Evolutionary conservation across 768 basidiomycete species (phyloP).

Genomic region (Suillus brevipes): DNA sequence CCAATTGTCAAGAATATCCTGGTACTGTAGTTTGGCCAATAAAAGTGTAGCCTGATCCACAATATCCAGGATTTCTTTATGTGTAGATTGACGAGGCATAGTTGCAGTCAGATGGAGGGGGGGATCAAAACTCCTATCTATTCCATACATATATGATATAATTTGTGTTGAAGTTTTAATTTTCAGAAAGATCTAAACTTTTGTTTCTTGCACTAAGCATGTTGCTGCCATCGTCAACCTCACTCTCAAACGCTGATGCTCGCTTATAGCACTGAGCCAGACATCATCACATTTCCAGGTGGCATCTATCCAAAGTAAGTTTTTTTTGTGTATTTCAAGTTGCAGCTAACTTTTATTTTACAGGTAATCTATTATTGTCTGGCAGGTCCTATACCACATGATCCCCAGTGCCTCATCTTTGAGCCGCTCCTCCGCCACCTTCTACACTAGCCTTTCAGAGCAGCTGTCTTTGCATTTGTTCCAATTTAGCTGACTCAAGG

Average conservation of each 20-base stretch:
- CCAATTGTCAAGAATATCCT: no score
- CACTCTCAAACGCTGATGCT: not conserved
- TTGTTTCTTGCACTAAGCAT: not conserved
- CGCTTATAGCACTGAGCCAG: not conserved
- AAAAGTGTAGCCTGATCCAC: no score
- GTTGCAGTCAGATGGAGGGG: no score
- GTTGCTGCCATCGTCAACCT: not conserved
- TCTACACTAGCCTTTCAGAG: slow-evolving; percentile 55
- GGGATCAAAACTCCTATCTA: no score
- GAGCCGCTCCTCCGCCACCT: not conserved
- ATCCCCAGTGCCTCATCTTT: not conserved
- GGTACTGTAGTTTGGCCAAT: no score
- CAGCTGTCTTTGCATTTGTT: slow-evolving; percentile 69
- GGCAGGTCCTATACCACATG: not conserved
- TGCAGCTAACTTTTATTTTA: not conserved
- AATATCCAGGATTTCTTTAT: no score
- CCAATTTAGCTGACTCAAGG: slow-evolving; percentile 89
- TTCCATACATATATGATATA: no score
- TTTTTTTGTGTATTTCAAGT: not conserved
- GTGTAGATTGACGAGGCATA: no score
- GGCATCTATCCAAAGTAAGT: not conserved
- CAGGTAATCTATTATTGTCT: not conserved
- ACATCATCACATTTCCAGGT: not conserved
- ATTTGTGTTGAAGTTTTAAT: no score
- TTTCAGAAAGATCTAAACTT: not conserved